Evolutionary conservation across 1,284 basidiomycete genomes (phyloP).

Genomic region (Boletus putidus): DNA sequence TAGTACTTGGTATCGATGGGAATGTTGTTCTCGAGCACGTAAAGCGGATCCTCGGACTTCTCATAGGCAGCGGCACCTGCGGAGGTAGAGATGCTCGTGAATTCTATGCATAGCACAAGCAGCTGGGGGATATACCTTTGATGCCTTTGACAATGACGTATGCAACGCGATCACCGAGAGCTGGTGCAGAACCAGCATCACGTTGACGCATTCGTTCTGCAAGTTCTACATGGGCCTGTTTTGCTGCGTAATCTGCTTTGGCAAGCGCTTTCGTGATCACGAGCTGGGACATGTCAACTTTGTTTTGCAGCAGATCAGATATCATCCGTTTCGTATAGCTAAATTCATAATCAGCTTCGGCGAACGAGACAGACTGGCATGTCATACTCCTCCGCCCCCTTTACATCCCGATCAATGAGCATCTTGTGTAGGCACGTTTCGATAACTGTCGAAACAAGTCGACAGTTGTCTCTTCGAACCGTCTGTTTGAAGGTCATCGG

Average conservation of each 20-base stretch:
- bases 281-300: conserved; percentile 95
- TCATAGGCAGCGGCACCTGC: conserved; percentile 95
- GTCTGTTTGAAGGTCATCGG: conserved; percentile 57
- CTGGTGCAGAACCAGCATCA: conserved; percentile 92
- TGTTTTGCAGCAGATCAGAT: conserved; percentile 91
- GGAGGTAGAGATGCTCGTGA: neutral
- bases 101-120: neutral
- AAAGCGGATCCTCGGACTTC: conserved; percentile 95
- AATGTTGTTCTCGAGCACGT: conserved; percentile 93
- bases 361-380: conserved; percentile 1
- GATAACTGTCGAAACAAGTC: conserved; percentile 93
- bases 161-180: conserved; percentile 92
- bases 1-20: conserved; percentile 98
- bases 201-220: conserved; percentile 93
- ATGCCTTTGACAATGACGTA: conserved; percentile 97
- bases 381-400: conserved; percentile 84
- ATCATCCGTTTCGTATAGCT: conserved; percentile 94
- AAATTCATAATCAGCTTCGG: conserved; percentile 12
- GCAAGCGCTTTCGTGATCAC: conserved; percentile 96
- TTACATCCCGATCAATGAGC: conserved; percentile 91
- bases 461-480: conserved; percentile 94
- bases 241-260: conserved; percentile 85
- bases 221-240: conserved; percentile 94
- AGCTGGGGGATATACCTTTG: conserved; percentile 58
- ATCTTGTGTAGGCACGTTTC: conserved; percentile 96